Evolutionary conservation across 768 basidiomycete genomes (phyloP).

Genomic region (Stropharia rugosoannulata): DNA sequence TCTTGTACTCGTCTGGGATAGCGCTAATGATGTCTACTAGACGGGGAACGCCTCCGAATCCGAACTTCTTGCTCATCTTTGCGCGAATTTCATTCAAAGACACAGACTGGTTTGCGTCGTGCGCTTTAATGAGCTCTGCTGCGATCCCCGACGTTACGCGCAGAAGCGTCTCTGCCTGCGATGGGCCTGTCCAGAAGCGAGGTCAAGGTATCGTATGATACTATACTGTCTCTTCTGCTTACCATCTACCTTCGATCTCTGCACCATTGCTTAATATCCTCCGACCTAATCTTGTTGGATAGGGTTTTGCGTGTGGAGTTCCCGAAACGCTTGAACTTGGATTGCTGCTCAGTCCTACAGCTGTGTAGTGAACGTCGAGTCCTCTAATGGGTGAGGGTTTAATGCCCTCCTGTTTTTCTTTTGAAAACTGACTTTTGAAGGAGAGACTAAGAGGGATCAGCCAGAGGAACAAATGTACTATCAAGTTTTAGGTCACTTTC

Average conservation of each 20-base stretch:
- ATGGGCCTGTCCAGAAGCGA: constrained; percentile 50
- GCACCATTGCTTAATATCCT: constrained; percentile 14
- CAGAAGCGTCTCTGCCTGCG: constrained; percentile 87
- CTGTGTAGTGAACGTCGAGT: too few species aligned
- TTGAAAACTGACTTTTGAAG: too few species aligned
- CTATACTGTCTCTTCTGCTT: not conserved
- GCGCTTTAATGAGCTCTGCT: constrained; percentile 86
- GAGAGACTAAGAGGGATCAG: too few species aligned
- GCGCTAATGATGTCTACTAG: constrained; percentile 98
- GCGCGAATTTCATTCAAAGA: constrained; percentile 88
- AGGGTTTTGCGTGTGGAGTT: not conserved
- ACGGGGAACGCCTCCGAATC: constrained; percentile 83
- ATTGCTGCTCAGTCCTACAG: too few species aligned
- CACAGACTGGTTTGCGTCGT: constrained; percentile 73
- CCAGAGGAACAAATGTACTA: not conserved
- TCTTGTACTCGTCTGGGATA: constrained; percentile 96
- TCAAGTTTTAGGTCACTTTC: not conserved
- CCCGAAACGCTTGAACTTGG: too few species aligned
- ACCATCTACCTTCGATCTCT: constrained; percentile 20
- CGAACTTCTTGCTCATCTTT: constrained; percentile 88
- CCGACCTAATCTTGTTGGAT: not conserved
- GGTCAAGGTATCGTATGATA: not conserved
- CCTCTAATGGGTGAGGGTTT: too few species aligned
- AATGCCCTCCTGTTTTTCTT: too few species aligned
- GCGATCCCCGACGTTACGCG: constrained; percentile 95